Conservation (phyloP, 176 grass and related monocot genomes). For the Paspalum vaginatum region DNA sequence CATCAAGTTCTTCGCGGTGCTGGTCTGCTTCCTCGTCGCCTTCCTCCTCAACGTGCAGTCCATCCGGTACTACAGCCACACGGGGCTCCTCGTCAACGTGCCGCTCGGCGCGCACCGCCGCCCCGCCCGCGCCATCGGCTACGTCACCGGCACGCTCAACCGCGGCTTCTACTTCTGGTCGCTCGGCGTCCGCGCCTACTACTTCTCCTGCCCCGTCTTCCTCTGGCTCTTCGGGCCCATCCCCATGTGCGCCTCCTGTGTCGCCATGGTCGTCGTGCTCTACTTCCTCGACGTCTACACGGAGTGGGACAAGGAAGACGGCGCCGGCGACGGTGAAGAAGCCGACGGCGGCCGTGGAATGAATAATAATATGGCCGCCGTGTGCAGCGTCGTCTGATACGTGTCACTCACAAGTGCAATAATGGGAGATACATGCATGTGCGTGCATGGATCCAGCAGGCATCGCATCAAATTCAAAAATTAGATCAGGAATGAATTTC, state of each 20-base stretch:
- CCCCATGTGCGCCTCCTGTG: conserved; percentile 51
- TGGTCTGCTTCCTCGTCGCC: conserved; percentile 80
- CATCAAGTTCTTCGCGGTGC: conserved; percentile 70
- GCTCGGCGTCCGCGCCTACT: conserved; percentile 54
- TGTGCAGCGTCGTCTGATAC: too few species aligned
- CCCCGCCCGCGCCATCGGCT: conserved; percentile 35
- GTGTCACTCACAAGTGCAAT: too few species aligned
- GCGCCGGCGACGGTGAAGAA: too few species aligned
- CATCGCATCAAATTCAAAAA: too few species aligned
- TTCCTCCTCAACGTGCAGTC: conserved; percentile 90
- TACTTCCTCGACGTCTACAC: conserved; percentile 57
- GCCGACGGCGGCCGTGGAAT: not conserved
- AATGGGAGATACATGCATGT: too few species aligned
- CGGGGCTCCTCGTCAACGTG: conserved; percentile 64
- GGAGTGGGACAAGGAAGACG: not conserved
- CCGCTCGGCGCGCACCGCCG: conserved; percentile 46
- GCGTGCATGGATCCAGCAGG: too few species aligned
- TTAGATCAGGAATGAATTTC: too few species aligned
- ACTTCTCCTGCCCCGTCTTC: conserved; percentile 75
- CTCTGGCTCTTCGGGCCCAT: conserved; percentile 70
- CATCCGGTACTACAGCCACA: conserved; percentile 83
- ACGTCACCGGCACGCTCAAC: conserved; percentile 56
- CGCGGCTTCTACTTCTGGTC: conserved; percentile 73
- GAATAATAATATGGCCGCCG: not conserved
- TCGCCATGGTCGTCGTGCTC: conserved; percentile 37